A percentile compares a stretch with the other conserved stretches of the same genome.
Evolutionary conservation across 305 asterid species (phyloP).

Genomic region (Fraxinus greggii): DNA sequence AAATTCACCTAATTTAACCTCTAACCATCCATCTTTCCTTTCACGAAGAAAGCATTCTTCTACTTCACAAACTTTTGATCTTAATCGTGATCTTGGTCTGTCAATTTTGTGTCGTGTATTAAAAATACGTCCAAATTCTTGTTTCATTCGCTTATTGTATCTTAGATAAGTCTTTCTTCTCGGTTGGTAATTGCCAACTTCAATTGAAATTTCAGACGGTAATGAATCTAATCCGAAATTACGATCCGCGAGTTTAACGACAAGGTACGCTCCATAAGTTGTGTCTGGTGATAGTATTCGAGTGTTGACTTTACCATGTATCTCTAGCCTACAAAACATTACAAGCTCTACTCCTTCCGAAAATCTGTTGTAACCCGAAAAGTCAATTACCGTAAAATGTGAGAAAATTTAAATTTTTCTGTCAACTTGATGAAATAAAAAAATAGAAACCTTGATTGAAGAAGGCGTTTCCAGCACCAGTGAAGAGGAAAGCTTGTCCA

Average conservation of each 20-base stretch:
- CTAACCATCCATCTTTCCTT: slow-evolving; percentile 69
- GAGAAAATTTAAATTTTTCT: no score
- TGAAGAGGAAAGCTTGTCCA: slow-evolving; percentile 51
- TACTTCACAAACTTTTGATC: slow-evolving; percentile 8
- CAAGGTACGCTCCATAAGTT: slow-evolving; percentile 53
- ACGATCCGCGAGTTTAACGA: slow-evolving; percentile 44
- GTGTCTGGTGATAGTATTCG: slow-evolving; percentile 53
- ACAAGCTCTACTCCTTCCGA: slow-evolving; percentile 51
- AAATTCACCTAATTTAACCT: slow-evolving; percentile 66
- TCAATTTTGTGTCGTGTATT: neutral
- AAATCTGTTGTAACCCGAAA: slow-evolving; percentile 35
- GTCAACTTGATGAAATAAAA: neutral
- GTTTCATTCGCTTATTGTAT: neutral
- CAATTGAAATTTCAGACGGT: slow-evolving; percentile 45
- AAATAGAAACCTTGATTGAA: slow-evolving; percentile 46
- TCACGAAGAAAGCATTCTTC: slow-evolving; percentile 23
- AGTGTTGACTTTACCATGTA: slow-evolving; percentile 41
- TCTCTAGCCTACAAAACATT: slow-evolving; percentile 63
- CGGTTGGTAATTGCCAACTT: slow-evolving; percentile 32
- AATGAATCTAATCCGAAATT: slow-evolving; percentile 53
- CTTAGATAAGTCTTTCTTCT: slow-evolving; percentile 28
- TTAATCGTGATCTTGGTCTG: neutral
- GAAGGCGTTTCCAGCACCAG: slow-evolving; percentile 71
- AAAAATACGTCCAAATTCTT: neutral
- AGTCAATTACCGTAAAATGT: neutral